Base-by-base conservation (phyloP, 2,329 filamentous ascomycete species). In the Hortaea sp. region DNA sequence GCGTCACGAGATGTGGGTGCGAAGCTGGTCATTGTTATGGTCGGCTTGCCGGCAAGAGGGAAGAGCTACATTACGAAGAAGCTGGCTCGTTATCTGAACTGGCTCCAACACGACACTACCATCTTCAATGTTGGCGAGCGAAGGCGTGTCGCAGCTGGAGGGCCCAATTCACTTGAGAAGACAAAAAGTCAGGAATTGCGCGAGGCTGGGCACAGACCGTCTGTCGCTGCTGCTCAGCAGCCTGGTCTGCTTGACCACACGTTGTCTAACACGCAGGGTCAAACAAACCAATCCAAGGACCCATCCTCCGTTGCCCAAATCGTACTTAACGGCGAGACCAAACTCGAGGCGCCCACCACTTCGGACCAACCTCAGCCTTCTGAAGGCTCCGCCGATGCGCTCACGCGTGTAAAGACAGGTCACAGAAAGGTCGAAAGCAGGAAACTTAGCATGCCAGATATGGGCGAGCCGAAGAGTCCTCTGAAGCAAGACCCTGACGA, bases 51-150 rank as follows among this genome's bases (percentile, higher is more conserved):
- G 2, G 92, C 92, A 7, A 77, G 92, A 59, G 92, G 92, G 63
- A 98, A 98, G 71, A 95, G 89, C 46, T 98, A 98, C 69, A 94
- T 98, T 60, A 97, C 92, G 51, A 97, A 97, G 74, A 98, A 98
- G 71, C 78, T 98, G 52, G 85, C 92, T 49, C 79, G 92, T 51
- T 98, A 97, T 63, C 72, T 98, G 43, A 90, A 94, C 42, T 98
- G 92, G 92, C 81, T 95, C 60, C 92, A 98, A 63, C 90, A 98
- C 67, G 87, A 95, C 60, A 92, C 89, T 9, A 79, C 77, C 55
- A 95, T 98, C 57, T 98, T 98, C 78, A 98, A 98, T 60, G 92
- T 98, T 34, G 92, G 92, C 50, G 90, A 95, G 66, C 78, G 88
- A 60, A 78, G 92, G 58, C 83, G 92, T 57, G 79, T 89, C 43